Conservation (phyloP, 192 early-diverging fungal species). For the Coemansia sp. region DNA sequence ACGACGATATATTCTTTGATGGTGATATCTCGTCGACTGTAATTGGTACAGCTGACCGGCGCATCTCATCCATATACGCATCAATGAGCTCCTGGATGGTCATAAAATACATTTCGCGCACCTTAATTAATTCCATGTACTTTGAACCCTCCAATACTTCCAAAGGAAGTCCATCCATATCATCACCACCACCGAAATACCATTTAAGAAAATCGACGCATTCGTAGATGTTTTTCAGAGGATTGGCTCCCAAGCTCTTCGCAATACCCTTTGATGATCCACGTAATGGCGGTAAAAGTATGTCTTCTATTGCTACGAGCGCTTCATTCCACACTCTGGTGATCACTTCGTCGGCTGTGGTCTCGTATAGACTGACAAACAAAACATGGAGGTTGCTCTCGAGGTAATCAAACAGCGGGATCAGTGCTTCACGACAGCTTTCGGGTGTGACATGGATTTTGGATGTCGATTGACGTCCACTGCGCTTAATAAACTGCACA, state of each 20-base stretch:
- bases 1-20: no score
- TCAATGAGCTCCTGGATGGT: slow-evolving; percentile 62
- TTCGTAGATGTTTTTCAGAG: slow-evolving; percentile 65
- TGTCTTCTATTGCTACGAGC: slow-evolving; percentile 60
- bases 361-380: slow-evolving; percentile 62
- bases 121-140: slow-evolving; percentile 63
- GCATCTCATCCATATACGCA: slow-evolving; percentile 55
- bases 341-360: slow-evolving; percentile 63
- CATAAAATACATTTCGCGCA: slow-evolving; percentile 63
- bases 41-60: slow-evolving; percentile 11
- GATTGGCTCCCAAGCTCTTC: slow-evolving; percentile 62
- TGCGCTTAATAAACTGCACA: slow-evolving; percentile 50
- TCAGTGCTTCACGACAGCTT: slow-evolving; percentile 63
- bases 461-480: slow-evolving; percentile 28
- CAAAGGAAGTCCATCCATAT: slow-evolving; percentile 59
- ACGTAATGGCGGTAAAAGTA: slow-evolving; percentile 69
- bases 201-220: slow-evolving; percentile 70
- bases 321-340: slow-evolving; percentile 71
- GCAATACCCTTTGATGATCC: slow-evolving; percentile 52
- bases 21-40: no score
- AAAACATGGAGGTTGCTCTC: slow-evolving; percentile 66
- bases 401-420: slow-evolving; percentile 71
- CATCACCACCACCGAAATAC: slow-evolving; percentile 68
- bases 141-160: slow-evolving; percentile 62
- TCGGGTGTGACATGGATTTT: slow-evolving; percentile 45